phyloP scores from a whole-genome alignment of 139 green algal genomes.

The Coccomyxa sp. region DNA sequence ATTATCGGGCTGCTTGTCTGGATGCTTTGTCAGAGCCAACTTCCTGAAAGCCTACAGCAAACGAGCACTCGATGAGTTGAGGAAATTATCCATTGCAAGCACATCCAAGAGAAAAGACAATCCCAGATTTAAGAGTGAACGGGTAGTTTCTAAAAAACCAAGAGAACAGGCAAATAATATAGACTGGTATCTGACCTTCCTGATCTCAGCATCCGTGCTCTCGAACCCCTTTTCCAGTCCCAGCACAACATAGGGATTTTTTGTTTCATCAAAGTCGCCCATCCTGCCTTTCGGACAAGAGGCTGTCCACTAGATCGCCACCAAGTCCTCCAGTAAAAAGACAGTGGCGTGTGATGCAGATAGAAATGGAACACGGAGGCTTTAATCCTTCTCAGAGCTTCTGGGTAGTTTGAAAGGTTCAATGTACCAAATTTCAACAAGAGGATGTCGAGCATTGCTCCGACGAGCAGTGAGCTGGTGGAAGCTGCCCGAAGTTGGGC shows the following conservation, averaged over 20 bases:
- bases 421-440: no score
- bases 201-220: slow-evolving; percentile 55
- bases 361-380: no score
- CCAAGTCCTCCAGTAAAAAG: no score
- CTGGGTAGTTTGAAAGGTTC: no score
- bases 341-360: no score
- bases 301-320: no score
- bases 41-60: slow-evolving; percentile 41
- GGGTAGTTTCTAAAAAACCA: not conserved
- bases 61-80: not conserved
- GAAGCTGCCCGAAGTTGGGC: no score
- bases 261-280: slow-evolving; percentile 14
- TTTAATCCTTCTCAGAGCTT: no score
- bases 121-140: not conserved
- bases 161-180: not conserved
- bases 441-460: no score
- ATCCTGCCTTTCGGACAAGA: not conserved
- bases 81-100: not conserved
- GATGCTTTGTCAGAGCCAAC: slow-evolving; percentile 71
- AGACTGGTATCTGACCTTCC: slow-evolving; percentile 37
- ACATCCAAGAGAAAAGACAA: not conserved
- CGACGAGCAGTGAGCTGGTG: no score
- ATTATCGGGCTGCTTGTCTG: slow-evolving; percentile 73
- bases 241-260: slow-evolving; percentile 60
- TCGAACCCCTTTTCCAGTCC: slow-evolving; percentile 42